A percentile compares a stretch with the other conserved stretches of the same genome.
These are phyloP conservation scores for Lantana camara DNA, from an alignment of 257 asterid species.

Conservation along the genomic window DNA sequence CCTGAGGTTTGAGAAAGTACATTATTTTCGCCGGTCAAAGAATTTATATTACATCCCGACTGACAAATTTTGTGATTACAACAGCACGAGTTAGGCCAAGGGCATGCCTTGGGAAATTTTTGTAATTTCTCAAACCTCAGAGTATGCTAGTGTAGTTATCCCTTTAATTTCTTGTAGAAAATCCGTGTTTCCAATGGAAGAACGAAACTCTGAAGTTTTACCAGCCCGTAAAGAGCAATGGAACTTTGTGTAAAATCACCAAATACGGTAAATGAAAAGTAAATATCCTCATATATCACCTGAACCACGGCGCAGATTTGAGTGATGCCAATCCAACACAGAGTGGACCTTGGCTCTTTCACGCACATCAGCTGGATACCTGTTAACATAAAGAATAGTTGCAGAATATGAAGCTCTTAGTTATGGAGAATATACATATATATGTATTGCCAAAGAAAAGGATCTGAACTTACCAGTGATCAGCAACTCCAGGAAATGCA, in stretches of 20 bases:
- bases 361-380: conserved; percentile 82
- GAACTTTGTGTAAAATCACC: background rate
- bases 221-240: background rate
- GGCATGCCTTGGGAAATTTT: too few relatives aligned
- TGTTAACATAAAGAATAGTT: conserved; percentile 26
- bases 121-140: too few relatives aligned
- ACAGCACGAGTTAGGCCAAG: too few relatives aligned
- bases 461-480: conserved; percentile 72
- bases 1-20: too few relatives aligned
- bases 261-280: background rate
- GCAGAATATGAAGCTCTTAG: background rate
- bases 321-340: conserved; percentile 92
- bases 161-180: too few relatives aligned
- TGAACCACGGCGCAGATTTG: conserved; percentile 79
- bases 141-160: too few relatives aligned
- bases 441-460: background rate
- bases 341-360: conserved; percentile 75
- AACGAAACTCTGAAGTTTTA: background rate
- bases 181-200: background rate
- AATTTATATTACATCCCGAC: too few relatives aligned
- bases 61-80: too few relatives aligned
- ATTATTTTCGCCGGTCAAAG: too few relatives aligned
- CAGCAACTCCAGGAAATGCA: conserved; percentile 75
- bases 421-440: background rate
- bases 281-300: conserved; percentile 39